phyloP scores from a whole-genome alignment of 2,329 filamentous ascomycete genomes.

The Alternaria ventricosa region DNA sequence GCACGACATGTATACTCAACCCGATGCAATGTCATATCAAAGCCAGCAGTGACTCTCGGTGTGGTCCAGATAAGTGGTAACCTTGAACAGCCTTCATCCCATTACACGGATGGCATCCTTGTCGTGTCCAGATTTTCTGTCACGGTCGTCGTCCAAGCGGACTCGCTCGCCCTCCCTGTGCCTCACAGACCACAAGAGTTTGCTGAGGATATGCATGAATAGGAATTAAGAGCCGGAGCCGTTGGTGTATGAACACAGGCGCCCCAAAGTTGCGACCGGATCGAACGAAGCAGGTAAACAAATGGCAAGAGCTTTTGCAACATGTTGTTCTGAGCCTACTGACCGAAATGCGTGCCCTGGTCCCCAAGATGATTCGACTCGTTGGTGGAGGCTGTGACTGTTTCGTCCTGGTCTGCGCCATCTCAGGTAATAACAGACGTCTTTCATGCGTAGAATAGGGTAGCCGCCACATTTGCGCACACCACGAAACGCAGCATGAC shows the following conservation, averaged over 20 bases:
- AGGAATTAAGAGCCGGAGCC: neutral
- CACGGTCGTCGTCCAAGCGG: slow-evolving; percentile 45
- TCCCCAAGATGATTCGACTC: slow-evolving; percentile 15
- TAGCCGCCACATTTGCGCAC: neutral
- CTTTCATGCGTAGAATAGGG: slow-evolving; percentile 29
- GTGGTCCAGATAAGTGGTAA: slow-evolving; percentile 62
- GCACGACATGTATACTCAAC: slow-evolving; percentile 60
- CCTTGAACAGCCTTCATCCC: slow-evolving; percentile 66
- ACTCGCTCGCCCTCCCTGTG: slow-evolving; percentile 50
- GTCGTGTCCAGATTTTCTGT: slow-evolving; percentile 58
- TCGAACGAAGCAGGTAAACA: slow-evolving; percentile 15
- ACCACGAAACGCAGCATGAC: neutral
- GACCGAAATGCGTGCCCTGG: slow-evolving; percentile 29
- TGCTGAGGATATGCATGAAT: neutral
- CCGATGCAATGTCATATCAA: slow-evolving; percentile 65
- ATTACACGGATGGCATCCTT: slow-evolving; percentile 68
- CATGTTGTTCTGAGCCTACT: slow-evolving; percentile 24
- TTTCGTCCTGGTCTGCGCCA: slow-evolving; percentile 18
- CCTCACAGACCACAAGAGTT: neutral
- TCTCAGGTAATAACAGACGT: slow-evolving; percentile 27
- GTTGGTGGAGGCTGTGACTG: slow-evolving; percentile 14
- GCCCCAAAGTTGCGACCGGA: slow-evolving; percentile 6
- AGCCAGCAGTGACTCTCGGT: slow-evolving; percentile 67
- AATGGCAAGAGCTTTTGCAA: slow-evolving; percentile 21
- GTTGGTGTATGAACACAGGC: neutral